These are phyloP conservation scores for Podospora sp. DNA, from an alignment of 495 filamentous ascomycete species.

Conservation along the genomic window DNA sequence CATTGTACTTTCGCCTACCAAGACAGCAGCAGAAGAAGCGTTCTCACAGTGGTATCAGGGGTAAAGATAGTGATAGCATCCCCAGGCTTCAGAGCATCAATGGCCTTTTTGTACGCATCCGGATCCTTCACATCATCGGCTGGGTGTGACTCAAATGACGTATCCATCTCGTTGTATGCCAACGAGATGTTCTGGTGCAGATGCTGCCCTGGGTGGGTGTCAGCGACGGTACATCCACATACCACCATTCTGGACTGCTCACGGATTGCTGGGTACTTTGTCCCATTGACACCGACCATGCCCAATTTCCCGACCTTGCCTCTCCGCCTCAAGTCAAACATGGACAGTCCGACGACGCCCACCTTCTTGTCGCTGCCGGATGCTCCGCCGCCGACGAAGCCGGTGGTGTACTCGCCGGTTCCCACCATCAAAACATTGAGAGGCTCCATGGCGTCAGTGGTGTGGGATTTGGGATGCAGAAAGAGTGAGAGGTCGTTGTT, in stretches of 20 bases:
- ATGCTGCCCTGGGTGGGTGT: slow-evolving; percentile 64
- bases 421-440: slow-evolving; percentile 90
- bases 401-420: slow-evolving; percentile 95
- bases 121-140: slow-evolving; percentile 70
- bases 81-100: slow-evolving; percentile 78
- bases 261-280: slow-evolving; percentile 91
- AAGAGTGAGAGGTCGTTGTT: not conserved
- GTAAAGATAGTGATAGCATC: slow-evolving; percentile 97
- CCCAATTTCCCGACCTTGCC: slow-evolving; percentile 83
- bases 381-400: slow-evolving; percentile 76
- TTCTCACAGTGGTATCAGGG: slow-evolving; percentile 70
- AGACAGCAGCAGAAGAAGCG: too few relatives aligned
- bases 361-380: slow-evolving; percentile 90
- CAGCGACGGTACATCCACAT: not conserved
- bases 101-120: slow-evolving; percentile 85
- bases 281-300: slow-evolving; percentile 89
- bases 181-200: slow-evolving; percentile 84
- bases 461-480: not conserved
- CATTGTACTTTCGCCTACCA: too few relatives aligned
- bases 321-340: slow-evolving; percentile 86
- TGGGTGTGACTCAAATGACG: slow-evolving; percentile 79
- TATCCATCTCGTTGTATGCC: slow-evolving; percentile 85
- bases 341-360: slow-evolving; percentile 84
- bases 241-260: slow-evolving; percentile 33
- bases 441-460: slow-evolving; percentile 61